Evolutionary conservation across 108 stramenopile species (phyloP).

Genomic region (Skeletonema marinoi): DNA sequence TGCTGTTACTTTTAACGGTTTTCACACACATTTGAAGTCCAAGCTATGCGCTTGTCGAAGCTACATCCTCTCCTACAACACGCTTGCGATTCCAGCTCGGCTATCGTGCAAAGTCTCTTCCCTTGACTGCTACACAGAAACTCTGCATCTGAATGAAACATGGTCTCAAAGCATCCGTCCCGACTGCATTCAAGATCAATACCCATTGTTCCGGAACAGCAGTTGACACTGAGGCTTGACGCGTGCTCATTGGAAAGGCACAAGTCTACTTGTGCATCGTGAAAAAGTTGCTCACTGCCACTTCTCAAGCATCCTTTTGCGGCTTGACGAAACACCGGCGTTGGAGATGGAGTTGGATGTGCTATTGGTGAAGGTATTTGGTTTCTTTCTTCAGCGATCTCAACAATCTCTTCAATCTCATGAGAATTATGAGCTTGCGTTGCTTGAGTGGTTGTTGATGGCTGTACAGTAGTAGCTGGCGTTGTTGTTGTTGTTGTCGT

Average conservation of each 20-base stretch:
- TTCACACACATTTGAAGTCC: slow-evolving; percentile 1
- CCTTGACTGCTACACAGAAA: neutral
- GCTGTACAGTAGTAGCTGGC: neutral
- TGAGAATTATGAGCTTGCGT: neutral
- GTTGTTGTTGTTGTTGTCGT: neutral
- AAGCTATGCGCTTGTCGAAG: slow-evolving; percentile 1
- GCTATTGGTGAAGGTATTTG: neutral
- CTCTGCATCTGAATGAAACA: neutral
- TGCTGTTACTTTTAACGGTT: neutral
- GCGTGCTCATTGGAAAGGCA: neutral
- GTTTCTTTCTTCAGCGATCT: neutral
- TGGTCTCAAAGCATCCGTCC: neutral
- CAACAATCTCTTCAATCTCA: neutral
- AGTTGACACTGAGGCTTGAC: neutral
- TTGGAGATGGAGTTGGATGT: neutral
- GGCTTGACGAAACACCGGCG: neutral
- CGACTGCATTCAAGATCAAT: neutral
- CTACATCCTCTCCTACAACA: neutral
- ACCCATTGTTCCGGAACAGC: neutral
- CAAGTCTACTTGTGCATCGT: neutral
- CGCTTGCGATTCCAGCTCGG: neutral
- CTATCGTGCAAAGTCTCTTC: neutral
- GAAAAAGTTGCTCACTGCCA: neutral
- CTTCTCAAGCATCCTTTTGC: neutral
- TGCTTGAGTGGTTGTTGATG: neutral